Percentiles rank a stretch among this genome's conserved stretches.
These are phyloP conservation scores for Ploettnerulaceae sp. DNA, from an alignment of 2,329 filamentous ascomycete genomes.

Conservation along the genomic window DNA sequence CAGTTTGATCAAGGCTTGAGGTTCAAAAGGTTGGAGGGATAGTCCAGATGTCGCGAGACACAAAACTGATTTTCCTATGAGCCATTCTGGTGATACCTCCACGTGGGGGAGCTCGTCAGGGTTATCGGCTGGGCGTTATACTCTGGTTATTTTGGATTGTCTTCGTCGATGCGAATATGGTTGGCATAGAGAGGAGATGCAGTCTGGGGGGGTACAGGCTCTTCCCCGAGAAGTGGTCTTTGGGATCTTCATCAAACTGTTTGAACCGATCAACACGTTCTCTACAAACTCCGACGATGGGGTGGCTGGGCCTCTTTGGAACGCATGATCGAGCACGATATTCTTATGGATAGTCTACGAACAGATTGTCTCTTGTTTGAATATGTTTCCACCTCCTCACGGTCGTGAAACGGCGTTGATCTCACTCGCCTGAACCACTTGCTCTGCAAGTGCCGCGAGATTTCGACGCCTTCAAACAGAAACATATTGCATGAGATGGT, in stretches of 20 bases:
- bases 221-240: constrained; percentile 45
- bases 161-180: constrained; percentile 40
- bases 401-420: constrained; percentile 27
- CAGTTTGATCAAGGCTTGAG: constrained; percentile 46
- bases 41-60: constrained; percentile 51
- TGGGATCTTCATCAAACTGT: constrained; percentile 41
- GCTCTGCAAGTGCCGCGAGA: constrained; percentile 47
- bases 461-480: constrained; percentile 41
- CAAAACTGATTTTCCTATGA: constrained; percentile 65
- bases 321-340: constrained; percentile 32
- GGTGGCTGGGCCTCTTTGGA: constrained; percentile 16
- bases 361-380: constrained; percentile 29
- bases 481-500: constrained; percentile 25
- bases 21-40: constrained; percentile 47
- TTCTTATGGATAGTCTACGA: constrained; percentile 30
- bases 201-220: constrained; percentile 41
- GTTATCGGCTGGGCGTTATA: constrained; percentile 59
- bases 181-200: constrained; percentile 30
- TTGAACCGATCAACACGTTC: constrained; percentile 20
- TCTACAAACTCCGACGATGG: constrained; percentile 30
- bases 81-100: constrained; percentile 71
- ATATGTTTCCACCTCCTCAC: constrained; percentile 26
- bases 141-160: constrained; percentile 60
- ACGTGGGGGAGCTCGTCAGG: constrained; percentile 72
- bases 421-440: constrained; percentile 56